phyloP scores from a whole-genome alignment of 352 stramenopile species.

The Pseudoperonospora humuli region DNA sequence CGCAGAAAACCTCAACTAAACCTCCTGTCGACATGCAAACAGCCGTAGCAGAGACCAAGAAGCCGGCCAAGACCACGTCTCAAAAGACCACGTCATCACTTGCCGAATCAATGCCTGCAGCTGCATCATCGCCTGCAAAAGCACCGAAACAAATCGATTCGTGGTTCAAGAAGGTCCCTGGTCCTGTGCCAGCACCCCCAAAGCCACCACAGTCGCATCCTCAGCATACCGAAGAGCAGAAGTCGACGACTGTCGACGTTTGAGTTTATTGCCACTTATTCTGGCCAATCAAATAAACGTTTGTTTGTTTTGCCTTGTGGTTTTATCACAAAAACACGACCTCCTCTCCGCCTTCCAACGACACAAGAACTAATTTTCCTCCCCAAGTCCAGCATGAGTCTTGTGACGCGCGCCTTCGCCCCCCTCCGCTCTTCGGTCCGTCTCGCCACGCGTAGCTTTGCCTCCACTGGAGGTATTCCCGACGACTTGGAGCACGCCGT shows the following conservation, averaged over 20 bases:
- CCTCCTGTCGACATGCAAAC: not conserved
- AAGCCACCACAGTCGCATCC: conserved; percentile 1
- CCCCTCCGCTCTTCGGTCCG: conserved; percentile 38
- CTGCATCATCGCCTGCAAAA: conserved; percentile 13
- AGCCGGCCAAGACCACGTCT: not conserved
- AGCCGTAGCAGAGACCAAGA: not conserved
- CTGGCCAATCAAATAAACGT: too few relatives aligned
- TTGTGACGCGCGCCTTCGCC: conserved; percentile 44
- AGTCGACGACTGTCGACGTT: conserved; percentile 7
- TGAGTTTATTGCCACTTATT: too few relatives aligned
- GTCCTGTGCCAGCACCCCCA: not conserved
- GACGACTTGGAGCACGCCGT: conserved; percentile 77
- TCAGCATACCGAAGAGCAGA: conserved; percentile 2
- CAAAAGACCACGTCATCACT: conserved; percentile 3
- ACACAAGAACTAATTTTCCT: not conserved
- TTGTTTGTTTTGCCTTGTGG: too few relatives aligned
- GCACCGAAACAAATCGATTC: conserved; percentile 21
- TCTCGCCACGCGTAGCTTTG: conserved; percentile 41
- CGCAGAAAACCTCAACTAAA: conserved; percentile 2
- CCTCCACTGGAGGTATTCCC: conserved; percentile 47
- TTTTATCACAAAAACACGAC: too few relatives aligned
- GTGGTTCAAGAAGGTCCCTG: conserved; percentile 25
- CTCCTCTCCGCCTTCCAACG: conserved; percentile 19
- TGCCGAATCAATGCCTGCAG: not conserved
- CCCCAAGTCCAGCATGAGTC: conserved; percentile 27